A percentile compares a stretch with the other conserved stretches of the same genome.
Conservation (phyloP, 179 eudicot species). For the Beta corolliflora region DNA sequence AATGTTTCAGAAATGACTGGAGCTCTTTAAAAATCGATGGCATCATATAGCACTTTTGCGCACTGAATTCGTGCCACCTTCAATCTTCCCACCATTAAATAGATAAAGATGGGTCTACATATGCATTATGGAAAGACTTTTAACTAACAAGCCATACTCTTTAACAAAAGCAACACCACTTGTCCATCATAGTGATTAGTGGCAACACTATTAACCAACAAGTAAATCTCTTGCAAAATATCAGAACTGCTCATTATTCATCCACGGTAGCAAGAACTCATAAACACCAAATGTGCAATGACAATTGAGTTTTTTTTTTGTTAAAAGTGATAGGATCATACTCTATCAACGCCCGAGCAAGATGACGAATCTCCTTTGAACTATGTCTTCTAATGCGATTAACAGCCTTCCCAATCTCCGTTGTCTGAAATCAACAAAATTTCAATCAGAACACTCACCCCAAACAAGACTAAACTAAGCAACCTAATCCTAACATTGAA, state of each 20-base stretch:
- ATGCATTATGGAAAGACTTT: slow-evolving; percentile 6
- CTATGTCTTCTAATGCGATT: slow-evolving; percentile 52
- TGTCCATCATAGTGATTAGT: neutral
- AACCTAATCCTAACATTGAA: neutral
- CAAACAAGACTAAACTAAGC: slow-evolving; percentile 11
- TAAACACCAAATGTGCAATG: slow-evolving; percentile 1
- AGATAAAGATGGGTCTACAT: neutral
- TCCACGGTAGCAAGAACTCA: slow-evolving; percentile 5
- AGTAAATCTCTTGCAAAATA: slow-evolving; percentile 1
- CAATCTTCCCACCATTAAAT: neutral
- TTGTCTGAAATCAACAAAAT: slow-evolving; percentile 43
- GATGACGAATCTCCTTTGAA: slow-evolving; percentile 53
- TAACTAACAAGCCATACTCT: slow-evolving; percentile 9
- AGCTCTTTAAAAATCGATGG: neutral
- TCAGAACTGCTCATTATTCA: slow-evolving; percentile 8
- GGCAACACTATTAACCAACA: slow-evolving; percentile 15
- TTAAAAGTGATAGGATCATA: slow-evolving; percentile 40
- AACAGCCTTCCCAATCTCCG: slow-evolving; percentile 76
- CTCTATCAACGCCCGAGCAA: slow-evolving; percentile 57
- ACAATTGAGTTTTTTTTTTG: neutral
- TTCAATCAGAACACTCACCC: slow-evolving; percentile 6
- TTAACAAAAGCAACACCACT: slow-evolving; percentile 12
- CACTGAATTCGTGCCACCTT: neutral
- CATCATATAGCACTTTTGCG: neutral
- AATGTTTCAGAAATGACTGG: neutral